These are phyloP conservation scores for Alternaria dauci DNA, from an alignment of 2,329 filamentous ascomycete species.

Conservation along the genomic window DNA sequence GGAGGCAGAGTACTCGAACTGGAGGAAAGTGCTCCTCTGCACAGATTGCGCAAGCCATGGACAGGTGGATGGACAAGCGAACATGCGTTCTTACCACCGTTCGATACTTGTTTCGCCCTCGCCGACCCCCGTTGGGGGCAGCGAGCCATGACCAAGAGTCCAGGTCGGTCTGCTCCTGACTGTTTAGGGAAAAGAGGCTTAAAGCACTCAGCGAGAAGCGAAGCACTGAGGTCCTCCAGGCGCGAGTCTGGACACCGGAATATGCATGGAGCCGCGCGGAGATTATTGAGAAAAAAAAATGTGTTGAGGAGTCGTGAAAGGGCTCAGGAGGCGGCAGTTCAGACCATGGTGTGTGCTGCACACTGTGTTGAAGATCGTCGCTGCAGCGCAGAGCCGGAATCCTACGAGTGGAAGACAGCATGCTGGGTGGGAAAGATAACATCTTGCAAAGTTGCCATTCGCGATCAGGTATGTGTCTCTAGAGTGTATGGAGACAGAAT, in stretches of 20 bases:
- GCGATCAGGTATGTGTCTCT: constrained; percentile 18
- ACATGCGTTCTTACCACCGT: constrained; percentile 40
- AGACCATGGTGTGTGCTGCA: constrained; percentile 18
- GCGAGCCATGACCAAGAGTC: constrained; percentile 21
- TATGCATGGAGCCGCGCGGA: constrained; percentile 22
- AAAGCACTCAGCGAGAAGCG: constrained; percentile 34
- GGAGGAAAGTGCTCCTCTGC: constrained; percentile 8
- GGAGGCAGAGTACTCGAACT: constrained; percentile 4
- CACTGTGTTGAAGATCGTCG: constrained; percentile 22
- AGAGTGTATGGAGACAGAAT: background rate
- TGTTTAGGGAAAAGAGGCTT: constrained; percentile 33
- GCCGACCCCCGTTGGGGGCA: constrained; percentile 23
- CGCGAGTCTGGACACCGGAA: constrained; percentile 16
- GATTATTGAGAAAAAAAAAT: constrained; percentile 26
- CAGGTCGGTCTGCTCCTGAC: constrained; percentile 31
- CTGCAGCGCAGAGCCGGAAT: constrained; percentile 24
- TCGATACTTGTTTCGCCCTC: constrained; percentile 38
- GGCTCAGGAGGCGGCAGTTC: constrained; percentile 27
- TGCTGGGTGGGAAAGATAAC: constrained; percentile 28
- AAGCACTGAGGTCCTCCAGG: constrained; percentile 22
- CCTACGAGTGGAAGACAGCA: constrained; percentile 23
- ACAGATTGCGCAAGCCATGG: constrained; percentile 30
- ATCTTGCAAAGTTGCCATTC: constrained; percentile 22
- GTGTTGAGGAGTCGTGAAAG: constrained; percentile 32
- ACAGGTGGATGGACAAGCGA: constrained; percentile 23